Evolutionary conservation across 2,329 filamentous ascomycete genomes (phyloP), one percentile per base, ranked within the genome.

Genomic region (Alternaria sp.): DNA sequence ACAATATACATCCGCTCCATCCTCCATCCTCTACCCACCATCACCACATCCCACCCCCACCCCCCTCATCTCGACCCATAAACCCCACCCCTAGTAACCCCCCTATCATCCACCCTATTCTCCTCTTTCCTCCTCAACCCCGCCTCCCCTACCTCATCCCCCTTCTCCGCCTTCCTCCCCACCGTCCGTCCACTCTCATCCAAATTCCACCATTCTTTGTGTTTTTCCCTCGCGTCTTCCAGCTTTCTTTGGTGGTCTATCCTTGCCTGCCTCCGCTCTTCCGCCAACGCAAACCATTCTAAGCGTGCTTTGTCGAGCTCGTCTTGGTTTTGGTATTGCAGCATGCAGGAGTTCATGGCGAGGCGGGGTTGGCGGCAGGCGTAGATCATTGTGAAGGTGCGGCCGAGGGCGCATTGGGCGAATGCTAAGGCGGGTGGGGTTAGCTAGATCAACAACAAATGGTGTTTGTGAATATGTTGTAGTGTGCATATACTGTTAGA

Each of bases 321-420:
- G 58, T 87, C 89, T 67, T 90, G 91, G 68, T 92, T 96, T 59
- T 95, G 94, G 82, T 96, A 91, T 59, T 86, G 81, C 71, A 94
- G 86, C 93, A 99, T 97, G 84, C 96, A 99, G 65, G 84, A 86
- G 83, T 99, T 99, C 96, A 99, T 99, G 36, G 86, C 85, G 66
- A 90, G 89, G 74, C 93, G 91, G 76, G 94, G 87, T 52, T 86
- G 82, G 57, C 93, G 90, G 84, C 96, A 99, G 57, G 89, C 87
- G 85, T 96, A 97, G 12, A 93, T 91, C 62, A 96, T 91, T 60
- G 90, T 93, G 73, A 98, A 88, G 6, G 94, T 98, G 69, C 93
- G 91, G 77, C 91, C 90, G 54, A 90, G 86, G 57, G 94, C 94
- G 85, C 96, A 99, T 70, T 91, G 89, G 61, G 96, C 96, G 79